phyloP scores from a whole-genome alignment of 768 basidiomycete species.

The Sarcomyxa edulis region DNA sequence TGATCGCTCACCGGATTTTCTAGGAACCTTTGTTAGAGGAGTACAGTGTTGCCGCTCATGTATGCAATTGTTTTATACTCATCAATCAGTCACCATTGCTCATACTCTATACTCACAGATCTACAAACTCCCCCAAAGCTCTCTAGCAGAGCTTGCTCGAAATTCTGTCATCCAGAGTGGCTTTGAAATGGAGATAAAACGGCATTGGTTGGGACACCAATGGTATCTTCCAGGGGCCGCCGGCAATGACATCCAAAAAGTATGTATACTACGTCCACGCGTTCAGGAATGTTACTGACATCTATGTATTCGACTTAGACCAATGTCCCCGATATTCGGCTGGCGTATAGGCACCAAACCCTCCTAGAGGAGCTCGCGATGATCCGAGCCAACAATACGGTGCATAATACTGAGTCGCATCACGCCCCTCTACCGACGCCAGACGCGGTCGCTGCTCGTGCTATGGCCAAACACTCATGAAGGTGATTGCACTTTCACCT shows the following conservation, averaged over 20 bases:
- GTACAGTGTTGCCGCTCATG: slow-evolving; percentile 96
- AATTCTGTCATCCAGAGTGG: slow-evolving; percentile 97
- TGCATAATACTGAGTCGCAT: no score
- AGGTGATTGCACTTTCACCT: no score
- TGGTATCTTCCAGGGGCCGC: slow-evolving; percentile 93
- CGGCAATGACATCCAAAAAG: slow-evolving; percentile 97
- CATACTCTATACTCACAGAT: slow-evolving; percentile 47
- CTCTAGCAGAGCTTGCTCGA: slow-evolving; percentile 93
- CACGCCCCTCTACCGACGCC: slow-evolving; percentile 23
- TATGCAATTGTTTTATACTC: slow-evolving; percentile 26
- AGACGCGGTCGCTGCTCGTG: slow-evolving; percentile 31
- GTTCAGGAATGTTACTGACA: slow-evolving; percentile 1
- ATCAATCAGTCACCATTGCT: neutral
- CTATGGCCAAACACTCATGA: slow-evolving; percentile 23
- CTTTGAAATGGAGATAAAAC: slow-evolving; percentile 97
- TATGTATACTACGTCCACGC: slow-evolving; percentile 19
- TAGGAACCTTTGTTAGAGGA: slow-evolving; percentile 95
- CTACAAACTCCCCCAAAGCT: slow-evolving; percentile 92
- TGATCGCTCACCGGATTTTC: neutral
- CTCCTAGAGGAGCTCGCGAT: slow-evolving; percentile 79
- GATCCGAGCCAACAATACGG: slow-evolving; percentile 40
- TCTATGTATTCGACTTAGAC: slow-evolving; percentile 47
- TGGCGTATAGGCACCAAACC: slow-evolving; percentile 89
- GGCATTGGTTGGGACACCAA: slow-evolving; percentile 88
- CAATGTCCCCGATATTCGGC: slow-evolving; percentile 91